Evolutionary conservation across 2,329 filamentous ascomycete genomes (phyloP), one percentile per base, ranked within the genome.

Genomic region (Volutella citrinella): DNA sequence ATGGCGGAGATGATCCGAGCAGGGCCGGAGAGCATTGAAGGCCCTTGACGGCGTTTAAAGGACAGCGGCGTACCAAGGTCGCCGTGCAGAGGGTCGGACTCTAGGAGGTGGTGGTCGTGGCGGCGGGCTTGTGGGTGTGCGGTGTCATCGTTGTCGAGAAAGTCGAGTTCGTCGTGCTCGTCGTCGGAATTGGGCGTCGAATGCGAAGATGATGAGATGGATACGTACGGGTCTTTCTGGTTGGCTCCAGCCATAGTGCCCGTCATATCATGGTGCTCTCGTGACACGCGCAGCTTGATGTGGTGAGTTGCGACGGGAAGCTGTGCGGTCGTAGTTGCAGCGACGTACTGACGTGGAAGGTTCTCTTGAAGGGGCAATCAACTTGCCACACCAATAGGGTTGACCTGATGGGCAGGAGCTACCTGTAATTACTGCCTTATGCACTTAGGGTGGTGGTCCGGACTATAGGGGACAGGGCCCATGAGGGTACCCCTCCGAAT

Each of bases 11-110:
- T 49, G 40, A 78, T 56, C 18, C 72, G 66, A 19, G 61, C 60
- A 6, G 73, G 64, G 19, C 62, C 62, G 2, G 72, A 69, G 36
- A 70, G 64, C 33, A 65, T 54, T 18, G 64, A 63, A 26, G 68
- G 63, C 40, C 72, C 82, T 48, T 78, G 73, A 45, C 78, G 82
- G 54, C 84, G 80, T 66, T 87, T 87, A 65, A 87, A 88, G 20
- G 82, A 84, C 33, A 85, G 63, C 18, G 72, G 67, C 29, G 75
- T 68, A 34, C 64, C 61, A 20, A 75, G 54, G 26, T 68, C 64
- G 31, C 66, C 61, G 34, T 68, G 64, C 38, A 82, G 60, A 14
- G 79, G 76, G 54, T 83, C 78, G 29, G 77, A 68, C 26, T 64
- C 66, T 33, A 82, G 64, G 21, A 78, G 44, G 32, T 60, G 56